These are phyloP conservation scores for Novymonas esmeraldas DNA, from an alignment of 208 protist genomes.

Conservation along the genomic window DNA sequence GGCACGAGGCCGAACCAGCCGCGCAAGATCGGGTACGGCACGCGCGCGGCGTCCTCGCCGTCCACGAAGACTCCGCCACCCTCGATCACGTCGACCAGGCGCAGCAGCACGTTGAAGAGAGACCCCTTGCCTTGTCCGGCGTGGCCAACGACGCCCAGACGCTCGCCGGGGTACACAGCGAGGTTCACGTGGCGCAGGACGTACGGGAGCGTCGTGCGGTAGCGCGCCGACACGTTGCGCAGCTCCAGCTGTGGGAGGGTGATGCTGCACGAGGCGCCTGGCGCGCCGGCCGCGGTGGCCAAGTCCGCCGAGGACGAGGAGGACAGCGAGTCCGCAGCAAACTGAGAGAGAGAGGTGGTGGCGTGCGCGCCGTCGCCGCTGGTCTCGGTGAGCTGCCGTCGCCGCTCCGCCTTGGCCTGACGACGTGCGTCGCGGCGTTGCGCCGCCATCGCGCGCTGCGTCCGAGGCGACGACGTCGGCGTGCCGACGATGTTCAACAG, in stretches of 20 bases:
- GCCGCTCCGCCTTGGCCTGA: not conserved
- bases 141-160: slow-evolving; percentile 59
- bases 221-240: slow-evolving; percentile 58
- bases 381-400: not conserved
- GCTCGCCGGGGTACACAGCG: slow-evolving; percentile 48
- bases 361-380: not conserved
- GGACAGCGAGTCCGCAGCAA: not conserved
- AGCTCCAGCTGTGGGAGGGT: slow-evolving; percentile 51
- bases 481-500: slow-evolving; percentile 7
- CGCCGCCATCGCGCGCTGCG: not conserved
- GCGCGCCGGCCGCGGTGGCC: not conserved
- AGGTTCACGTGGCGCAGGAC: slow-evolving; percentile 59
- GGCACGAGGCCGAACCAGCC: slow-evolving; percentile 96
- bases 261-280: slow-evolving; percentile 11
- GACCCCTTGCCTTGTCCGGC: slow-evolving; percentile 76
- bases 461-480: slow-evolving; percentile 11
- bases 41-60: slow-evolving; percentile 84
- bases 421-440: not conserved
- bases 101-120: slow-evolving; percentile 62
- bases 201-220: slow-evolving; percentile 47
- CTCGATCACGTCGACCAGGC: slow-evolving; percentile 81
- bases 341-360: not conserved
- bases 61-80: slow-evolving; percentile 86
- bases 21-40: slow-evolving; percentile 92
- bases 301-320: slow-evolving; percentile 3